A percentile compares a stretch with the other conserved stretches of the same genome.
phyloP scores from a whole-genome alignment of 495 filamentous ascomycete genomes.

The Hypoxylon rickii region DNA sequence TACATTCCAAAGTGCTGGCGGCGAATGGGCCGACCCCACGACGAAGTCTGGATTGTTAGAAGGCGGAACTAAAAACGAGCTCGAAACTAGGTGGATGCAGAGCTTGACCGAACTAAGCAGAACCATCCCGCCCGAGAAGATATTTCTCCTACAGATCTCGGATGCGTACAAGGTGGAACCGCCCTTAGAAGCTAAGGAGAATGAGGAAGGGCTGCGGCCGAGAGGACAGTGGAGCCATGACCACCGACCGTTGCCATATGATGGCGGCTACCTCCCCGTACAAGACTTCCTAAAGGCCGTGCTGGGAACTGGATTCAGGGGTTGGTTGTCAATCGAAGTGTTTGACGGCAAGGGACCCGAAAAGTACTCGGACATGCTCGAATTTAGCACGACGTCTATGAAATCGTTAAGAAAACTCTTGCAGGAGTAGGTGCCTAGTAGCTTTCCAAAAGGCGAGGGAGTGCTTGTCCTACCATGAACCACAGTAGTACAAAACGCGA shows the following conservation, averaged over 20 bases:
- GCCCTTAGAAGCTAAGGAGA: slow-evolving; percentile 53
- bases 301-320: slow-evolving; percentile 69
- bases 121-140: slow-evolving; percentile 70
- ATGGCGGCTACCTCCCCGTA: slow-evolving; percentile 75
- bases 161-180: slow-evolving; percentile 71
- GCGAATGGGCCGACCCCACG: slow-evolving; percentile 78
- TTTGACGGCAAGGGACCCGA: slow-evolving; percentile 70
- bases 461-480: too few species aligned
- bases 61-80: slow-evolving; percentile 35
- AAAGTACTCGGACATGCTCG: slow-evolving; percentile 58
- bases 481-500: too few species aligned
- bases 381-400: slow-evolving; percentile 65
- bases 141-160: slow-evolving; percentile 75
- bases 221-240: slow-evolving; percentile 74
- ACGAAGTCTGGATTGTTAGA: slow-evolving; percentile 65
- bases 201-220: slow-evolving; percentile 56
- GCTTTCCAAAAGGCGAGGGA: too few species aligned
- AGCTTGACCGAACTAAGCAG: slow-evolving; percentile 59
- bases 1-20: slow-evolving; percentile 78
- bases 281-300: slow-evolving; percentile 68
- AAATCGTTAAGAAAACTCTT: slow-evolving; percentile 59
- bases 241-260: slow-evolving; percentile 70
- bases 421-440: slow-evolving; percentile 38
- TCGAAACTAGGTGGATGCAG: slow-evolving; percentile 54
- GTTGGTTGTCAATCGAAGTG: slow-evolving; percentile 76